Base-by-base conservation (phyloP, 768 basidiomycete species). In the Xanthoconium purpureum region DNA sequence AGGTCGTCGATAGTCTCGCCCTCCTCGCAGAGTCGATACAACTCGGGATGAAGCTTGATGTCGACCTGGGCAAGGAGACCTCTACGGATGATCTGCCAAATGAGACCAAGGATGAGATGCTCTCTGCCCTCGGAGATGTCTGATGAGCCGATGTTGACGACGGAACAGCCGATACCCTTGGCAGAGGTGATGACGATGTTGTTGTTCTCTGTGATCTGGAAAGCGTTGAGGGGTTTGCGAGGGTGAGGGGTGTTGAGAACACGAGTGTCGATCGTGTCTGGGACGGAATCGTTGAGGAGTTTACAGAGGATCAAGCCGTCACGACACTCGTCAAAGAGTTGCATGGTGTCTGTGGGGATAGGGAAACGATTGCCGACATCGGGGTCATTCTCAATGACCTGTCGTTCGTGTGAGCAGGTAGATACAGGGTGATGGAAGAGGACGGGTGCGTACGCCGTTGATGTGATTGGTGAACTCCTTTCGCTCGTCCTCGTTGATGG, bases 131-230 rank as follows among this genome's bases (percentile, higher is more conserved):
- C 95, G 30, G 93, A 82, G 49, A 99, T 77, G 75, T 99, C 97
- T 3, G 84, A 80, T 0, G 96, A 89, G 28, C 97, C 97, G 61
- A 99, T 98, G 75, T 99, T 99, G 74, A 99, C 96, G 52, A 98
- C 94, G 3, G 93, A 96, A 69, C 97, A 97, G 37, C 97, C 96
- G 62, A 99, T 98, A 71, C 90, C 95, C 75, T 98, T 98, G 37
- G 96, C 87, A 28, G 97, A 98, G 13, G 92, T 89, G 74, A 99
- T 97, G 68, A 98, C 96, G 68, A 99, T 97, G 74, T 98, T 99
- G 80, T 99, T 98, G 78, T 98, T 98, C 73, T 99, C 97, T 0
- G 97, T 98, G 66, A 98, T 98, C 67, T 99, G 94, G 84, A 99
- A 99, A 0, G 93, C 92, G 69, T 99, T 99, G 46, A 99, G 80